phyloP scores from a whole-genome alignment of 306 rosid genomes.

The Comarum palustre region DNA sequence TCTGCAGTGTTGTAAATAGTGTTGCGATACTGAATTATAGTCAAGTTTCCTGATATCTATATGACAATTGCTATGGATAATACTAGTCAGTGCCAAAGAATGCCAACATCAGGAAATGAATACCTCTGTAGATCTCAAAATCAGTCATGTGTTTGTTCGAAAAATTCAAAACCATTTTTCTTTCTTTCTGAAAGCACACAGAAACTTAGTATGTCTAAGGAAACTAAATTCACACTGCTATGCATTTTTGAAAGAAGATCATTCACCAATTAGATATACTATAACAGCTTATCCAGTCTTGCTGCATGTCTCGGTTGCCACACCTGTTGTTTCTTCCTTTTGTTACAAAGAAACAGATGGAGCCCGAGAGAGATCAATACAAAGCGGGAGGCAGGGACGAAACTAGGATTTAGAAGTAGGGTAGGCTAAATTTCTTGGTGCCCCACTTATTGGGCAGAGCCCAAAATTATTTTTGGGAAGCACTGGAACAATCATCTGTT shows the following conservation, averaged over 20 bases:
- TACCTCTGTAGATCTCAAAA: neutral
- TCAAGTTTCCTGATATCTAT: neutral
- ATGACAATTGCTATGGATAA: neutral
- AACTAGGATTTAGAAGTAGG: too few species aligned
- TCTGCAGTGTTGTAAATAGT: neutral
- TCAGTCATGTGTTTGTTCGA: neutral
- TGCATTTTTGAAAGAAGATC: neutral
- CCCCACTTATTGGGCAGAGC: too few species aligned
- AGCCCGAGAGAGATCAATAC: too few species aligned
- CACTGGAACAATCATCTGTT: too few species aligned
- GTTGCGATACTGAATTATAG: neutral
- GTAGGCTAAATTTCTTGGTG: too few species aligned
- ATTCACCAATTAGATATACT: too few species aligned
- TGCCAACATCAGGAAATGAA: neutral
- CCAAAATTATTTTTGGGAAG: too few species aligned
- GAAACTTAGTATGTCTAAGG: neutral
- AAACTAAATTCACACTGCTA: neutral
- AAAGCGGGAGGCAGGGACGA: too few species aligned
- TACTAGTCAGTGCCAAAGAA: neutral
- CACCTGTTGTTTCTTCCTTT: too few species aligned
- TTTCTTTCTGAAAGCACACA: neutral
- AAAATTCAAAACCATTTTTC: neutral
- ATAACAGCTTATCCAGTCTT: too few species aligned
- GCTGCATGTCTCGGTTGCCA: too few species aligned
- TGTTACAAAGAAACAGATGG: too few species aligned